These are phyloP conservation scores for Letharia lupina DNA, from an alignment of 495 filamentous ascomycete species.

Conservation along the genomic window DNA sequence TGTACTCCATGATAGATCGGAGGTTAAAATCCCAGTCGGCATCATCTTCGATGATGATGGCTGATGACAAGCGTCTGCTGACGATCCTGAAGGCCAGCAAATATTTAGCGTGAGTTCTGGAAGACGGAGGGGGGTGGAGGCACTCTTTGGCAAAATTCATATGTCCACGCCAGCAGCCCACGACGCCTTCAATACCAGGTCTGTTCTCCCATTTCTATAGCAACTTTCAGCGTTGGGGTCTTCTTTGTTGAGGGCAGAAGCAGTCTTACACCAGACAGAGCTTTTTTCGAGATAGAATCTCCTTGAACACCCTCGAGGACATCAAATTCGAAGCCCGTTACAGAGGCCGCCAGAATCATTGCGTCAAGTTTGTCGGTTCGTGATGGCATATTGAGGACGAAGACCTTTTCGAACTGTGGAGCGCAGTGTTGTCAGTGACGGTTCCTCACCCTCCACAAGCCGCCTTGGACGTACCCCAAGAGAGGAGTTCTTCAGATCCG, in stretches of 20 bases:
- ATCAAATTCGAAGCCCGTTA: conserved; percentile 44
- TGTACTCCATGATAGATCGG: conserved; percentile 39
- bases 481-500: conserved; percentile 16
- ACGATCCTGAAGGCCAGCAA: conserved; percentile 29
- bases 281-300: conserved; percentile 32
- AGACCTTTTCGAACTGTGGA: conserved; percentile 49
- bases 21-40: conserved; percentile 50
- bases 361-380: conserved; percentile 57
- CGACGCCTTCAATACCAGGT: conserved; percentile 15
- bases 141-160: conserved; percentile 28
- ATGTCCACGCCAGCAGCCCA: conserved; percentile 36
- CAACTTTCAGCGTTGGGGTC: background rate
- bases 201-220: conserved; percentile 9
- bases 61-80: conserved; percentile 35
- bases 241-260: conserved; percentile 3
- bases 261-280: conserved; percentile 26
- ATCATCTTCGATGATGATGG: conserved; percentile 49
- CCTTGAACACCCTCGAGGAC: conserved; percentile 48
- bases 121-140: background rate
- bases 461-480: conserved; percentile 11
- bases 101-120: conserved; percentile 11
- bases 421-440: conserved; percentile 8
- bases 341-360: conserved; percentile 43
- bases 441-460: background rate
- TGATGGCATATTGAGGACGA: conserved; percentile 53